Evolutionary conservation across 345 rosid genomes (phyloP).

Genomic region (Citropsis articulata): DNA sequence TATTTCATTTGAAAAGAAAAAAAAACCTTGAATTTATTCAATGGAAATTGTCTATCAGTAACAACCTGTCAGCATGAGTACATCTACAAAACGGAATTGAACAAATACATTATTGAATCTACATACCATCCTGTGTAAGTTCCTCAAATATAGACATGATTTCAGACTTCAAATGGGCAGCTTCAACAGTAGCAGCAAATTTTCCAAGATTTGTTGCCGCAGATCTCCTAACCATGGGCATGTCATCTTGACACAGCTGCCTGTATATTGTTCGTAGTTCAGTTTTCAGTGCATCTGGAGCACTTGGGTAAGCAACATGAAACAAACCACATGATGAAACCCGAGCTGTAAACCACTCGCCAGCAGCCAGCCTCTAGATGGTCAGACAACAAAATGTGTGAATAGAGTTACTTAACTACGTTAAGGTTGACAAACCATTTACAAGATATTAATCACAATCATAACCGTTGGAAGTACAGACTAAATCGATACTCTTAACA

Average conservation of each 20-base stretch:
- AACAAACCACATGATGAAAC: slow-evolving; percentile 79
- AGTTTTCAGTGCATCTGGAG: slow-evolving; percentile 50
- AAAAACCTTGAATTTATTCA: neutral
- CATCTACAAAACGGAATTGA: neutral
- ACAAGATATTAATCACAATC: neutral
- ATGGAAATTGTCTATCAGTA: neutral
- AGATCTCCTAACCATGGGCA: slow-evolving; percentile 92
- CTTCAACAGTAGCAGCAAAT: slow-evolving; percentile 74
- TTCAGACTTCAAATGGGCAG: slow-evolving; percentile 62
- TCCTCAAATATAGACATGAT: slow-evolving; percentile 77
- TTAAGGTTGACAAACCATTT: neutral
- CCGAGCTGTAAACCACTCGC: slow-evolving; percentile 88
- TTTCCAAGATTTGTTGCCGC: slow-evolving; percentile 79
- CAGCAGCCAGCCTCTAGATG: slow-evolving; percentile 65
- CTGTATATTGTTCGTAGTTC: slow-evolving; percentile 59
- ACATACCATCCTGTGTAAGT: slow-evolving; percentile 72
- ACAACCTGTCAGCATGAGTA: neutral
- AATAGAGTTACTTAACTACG: neutral
- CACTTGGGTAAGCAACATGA: slow-evolving; percentile 78
- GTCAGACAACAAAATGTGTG: neutral
- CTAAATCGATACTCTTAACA: neutral
- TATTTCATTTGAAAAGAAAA: neutral
- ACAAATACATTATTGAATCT: neutral
- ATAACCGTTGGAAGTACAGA: neutral
- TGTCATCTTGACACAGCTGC: slow-evolving; percentile 81